A percentile compares a stretch with the other conserved stretches of the same genome.
Conservation (phyloP, 2,329 filamentous ascomycete genomes). For the Celoporthe dispersa region DNA sequence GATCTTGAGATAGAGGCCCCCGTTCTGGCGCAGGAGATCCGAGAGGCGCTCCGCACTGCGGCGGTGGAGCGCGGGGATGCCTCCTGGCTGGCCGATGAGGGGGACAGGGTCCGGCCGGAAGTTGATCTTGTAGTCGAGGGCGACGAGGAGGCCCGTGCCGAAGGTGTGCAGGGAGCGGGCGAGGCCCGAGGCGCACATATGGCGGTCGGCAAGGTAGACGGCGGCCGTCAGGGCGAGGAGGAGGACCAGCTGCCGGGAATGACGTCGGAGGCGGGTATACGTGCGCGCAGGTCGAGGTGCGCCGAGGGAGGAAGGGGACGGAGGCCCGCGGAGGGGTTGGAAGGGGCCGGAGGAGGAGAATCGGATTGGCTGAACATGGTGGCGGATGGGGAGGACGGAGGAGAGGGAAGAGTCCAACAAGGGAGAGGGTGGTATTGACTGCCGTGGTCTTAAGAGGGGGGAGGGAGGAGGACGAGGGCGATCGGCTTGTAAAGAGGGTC, state of each 20-base stretch:
- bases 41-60: conserved; percentile 85
- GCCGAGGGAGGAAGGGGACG: conserved; percentile 75
- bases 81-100: conserved; percentile 49
- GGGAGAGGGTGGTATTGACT: neutral
- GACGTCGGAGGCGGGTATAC: conserved; percentile 73
- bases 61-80: conserved; percentile 77
- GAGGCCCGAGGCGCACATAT: conserved; percentile 79
- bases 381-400: conserved; percentile 27
- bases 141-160: conserved; percentile 75
- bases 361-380: conserved; percentile 34
- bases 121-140: conserved; percentile 95
- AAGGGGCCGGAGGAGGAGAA: conserved; percentile 48
- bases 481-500: neutral
- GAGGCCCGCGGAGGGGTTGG: conserved; percentile 69
- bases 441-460: neutral
- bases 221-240: conserved; percentile 60
- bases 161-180: conserved; percentile 83
- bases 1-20: conserved; percentile 95
- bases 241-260: conserved; percentile 68
- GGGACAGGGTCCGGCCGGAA: conserved; percentile 79
- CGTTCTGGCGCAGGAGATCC: conserved; percentile 80
- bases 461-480: conserved; percentile 1
- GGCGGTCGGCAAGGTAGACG: conserved; percentile 71
- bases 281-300: conserved; percentile 71
- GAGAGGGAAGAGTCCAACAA: neutral